A percentile compares a stretch with the other conserved stretches of the same genome.
phyloP scores from a whole-genome alignment of 371 early-diverging fungal species.

The Actinomucor elegans region DNA sequence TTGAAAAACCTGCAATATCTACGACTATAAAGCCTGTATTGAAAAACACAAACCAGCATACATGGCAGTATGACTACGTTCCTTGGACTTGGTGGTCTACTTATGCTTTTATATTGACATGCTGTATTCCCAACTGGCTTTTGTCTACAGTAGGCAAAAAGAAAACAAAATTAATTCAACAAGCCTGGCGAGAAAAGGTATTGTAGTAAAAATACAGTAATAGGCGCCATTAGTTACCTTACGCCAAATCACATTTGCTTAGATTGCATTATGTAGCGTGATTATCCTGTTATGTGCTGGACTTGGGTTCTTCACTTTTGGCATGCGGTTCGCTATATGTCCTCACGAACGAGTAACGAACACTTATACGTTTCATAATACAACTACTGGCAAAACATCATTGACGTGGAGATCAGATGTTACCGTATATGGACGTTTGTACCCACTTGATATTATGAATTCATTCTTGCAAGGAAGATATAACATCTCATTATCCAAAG shows the following conservation, averaged over 20 bases:
- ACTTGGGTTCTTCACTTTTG: slow-evolving; percentile 66
- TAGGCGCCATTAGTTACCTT: too few relatives aligned
- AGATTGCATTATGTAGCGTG: slow-evolving; percentile 72
- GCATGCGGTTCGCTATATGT: slow-evolving; percentile 55
- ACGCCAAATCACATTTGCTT: too few relatives aligned
- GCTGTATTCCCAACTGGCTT: slow-evolving; percentile 48
- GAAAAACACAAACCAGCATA: too few relatives aligned
- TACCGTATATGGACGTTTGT: slow-evolving; percentile 3
- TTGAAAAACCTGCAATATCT: too few relatives aligned
- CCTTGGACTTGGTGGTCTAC: slow-evolving; percentile 36
- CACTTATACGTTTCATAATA: slow-evolving; percentile 29
- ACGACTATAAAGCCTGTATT: too few relatives aligned
- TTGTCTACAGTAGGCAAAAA: slow-evolving; percentile 40
- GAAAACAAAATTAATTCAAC: slow-evolving; percentile 56
- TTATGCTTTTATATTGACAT: slow-evolving; percentile 47
- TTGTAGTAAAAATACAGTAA: too few relatives aligned
- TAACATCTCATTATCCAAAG: not conserved
- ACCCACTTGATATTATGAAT: slow-evolving; percentile 6
- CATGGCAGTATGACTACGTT: too few relatives aligned
- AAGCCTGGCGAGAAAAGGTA: slow-evolving; percentile 82
- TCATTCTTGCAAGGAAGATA: slow-evolving; percentile 1
- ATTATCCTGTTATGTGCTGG: slow-evolving; percentile 62
- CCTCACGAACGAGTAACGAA: slow-evolving; percentile 41
- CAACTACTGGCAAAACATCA: slow-evolving; percentile 25
- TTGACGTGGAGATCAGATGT: slow-evolving; percentile 2